Conservation (phyloP, 495 filamentous ascomycete species). For the Xylaria nigripes region DNA sequence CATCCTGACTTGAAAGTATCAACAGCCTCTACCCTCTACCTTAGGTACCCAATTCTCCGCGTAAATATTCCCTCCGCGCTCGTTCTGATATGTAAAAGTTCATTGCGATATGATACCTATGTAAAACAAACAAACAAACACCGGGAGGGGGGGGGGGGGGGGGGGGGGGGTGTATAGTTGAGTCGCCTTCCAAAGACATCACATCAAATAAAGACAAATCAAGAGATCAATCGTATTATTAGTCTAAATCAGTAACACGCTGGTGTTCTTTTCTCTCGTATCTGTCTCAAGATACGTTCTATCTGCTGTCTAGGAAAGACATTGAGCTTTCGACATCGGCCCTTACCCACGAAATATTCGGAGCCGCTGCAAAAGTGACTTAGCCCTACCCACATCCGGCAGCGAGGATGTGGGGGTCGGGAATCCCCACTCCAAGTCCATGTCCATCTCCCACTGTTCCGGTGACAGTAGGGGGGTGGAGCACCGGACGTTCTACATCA, state of each 20-base stretch:
- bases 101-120: too few relatives aligned
- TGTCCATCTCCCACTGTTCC: slow-evolving; percentile 1
- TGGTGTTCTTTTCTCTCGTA: background rate
- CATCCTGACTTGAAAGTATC: too few relatives aligned
- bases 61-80: too few relatives aligned
- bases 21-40: too few relatives aligned
- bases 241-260: background rate
- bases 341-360: background rate
- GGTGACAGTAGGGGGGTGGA: slow-evolving; percentile 2
- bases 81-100: too few relatives aligned
- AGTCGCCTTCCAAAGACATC: too few relatives aligned
- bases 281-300: background rate
- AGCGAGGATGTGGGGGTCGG: background rate
- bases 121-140: too few relatives aligned
- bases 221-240: too few relatives aligned
- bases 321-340: background rate
- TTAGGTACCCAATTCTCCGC: too few relatives aligned
- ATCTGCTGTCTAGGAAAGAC: background rate
- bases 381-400: background rate
- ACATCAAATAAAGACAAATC: too few relatives aligned
- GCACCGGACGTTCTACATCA: slow-evolving; percentile 54
- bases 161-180: too few relatives aligned
- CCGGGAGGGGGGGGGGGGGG: too few relatives aligned
- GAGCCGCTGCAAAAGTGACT: slow-evolving; percentile 1
- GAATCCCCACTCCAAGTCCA: slow-evolving; percentile 7